Conservation (phyloP, 2,329 filamentous ascomycete genomes). For the Zarea fungicola region DNA sequence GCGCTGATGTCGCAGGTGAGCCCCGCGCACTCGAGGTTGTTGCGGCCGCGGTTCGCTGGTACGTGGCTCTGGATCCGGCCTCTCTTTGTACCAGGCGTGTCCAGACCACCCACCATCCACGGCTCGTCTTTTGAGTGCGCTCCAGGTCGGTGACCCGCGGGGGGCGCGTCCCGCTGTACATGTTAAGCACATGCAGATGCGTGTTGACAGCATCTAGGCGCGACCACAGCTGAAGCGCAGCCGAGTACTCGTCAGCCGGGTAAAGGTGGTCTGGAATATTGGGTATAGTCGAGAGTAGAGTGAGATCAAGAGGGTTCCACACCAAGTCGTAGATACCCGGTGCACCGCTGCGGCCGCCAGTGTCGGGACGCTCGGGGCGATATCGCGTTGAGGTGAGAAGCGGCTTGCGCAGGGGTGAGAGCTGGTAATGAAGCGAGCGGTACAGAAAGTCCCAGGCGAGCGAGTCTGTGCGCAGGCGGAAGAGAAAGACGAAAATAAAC, state of each 20-base stretch:
- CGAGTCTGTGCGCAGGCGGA: conserved; percentile 52
- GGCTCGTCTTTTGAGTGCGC: conserved; percentile 59
- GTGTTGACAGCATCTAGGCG: conserved; percentile 60
- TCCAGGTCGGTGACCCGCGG: conserved; percentile 44
- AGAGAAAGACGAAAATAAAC: conserved; percentile 74
- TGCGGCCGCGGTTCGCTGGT: conserved; percentile 17
- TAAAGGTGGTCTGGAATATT: conserved; percentile 51
- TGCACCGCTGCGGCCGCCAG: conserved; percentile 23
- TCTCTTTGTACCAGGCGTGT: conserved; percentile 42
- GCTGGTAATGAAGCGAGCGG: conserved; percentile 54
- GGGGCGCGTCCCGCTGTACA: conserved; percentile 41
- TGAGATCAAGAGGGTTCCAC: conserved; percentile 53
- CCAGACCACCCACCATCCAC: conserved; percentile 69
- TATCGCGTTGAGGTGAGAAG: conserved; percentile 53
- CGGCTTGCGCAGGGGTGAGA: conserved; percentile 52
- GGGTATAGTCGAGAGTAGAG: conserved; percentile 59
- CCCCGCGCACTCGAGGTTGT: neutral
- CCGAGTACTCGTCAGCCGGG: conserved; percentile 18
- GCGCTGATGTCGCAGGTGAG: neutral
- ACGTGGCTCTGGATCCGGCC: neutral
- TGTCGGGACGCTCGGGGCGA: conserved; percentile 45
- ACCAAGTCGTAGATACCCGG: conserved; percentile 56
- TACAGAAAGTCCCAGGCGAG: conserved; percentile 53
- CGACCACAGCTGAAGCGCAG: conserved; percentile 44
- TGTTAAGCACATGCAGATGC: conserved; percentile 58